Conservation (phyloP, 345 rosid genomes). For the Psidium guajava region DNA sequence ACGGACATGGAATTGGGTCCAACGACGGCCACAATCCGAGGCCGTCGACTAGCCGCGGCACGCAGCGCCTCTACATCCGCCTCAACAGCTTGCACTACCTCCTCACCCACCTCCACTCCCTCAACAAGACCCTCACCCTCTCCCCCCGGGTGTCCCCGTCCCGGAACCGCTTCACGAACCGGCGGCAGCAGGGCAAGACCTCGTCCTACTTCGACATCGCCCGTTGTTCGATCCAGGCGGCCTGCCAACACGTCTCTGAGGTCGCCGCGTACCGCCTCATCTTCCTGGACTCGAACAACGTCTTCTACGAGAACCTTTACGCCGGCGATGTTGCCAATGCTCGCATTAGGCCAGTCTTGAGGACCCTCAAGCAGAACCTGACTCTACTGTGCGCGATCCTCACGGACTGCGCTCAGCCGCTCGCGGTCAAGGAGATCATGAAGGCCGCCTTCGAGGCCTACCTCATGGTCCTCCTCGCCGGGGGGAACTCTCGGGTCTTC, state of each 20-base stretch:
- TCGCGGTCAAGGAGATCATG: slow-evolving; percentile 30
- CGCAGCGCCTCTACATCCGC: slow-evolving; percentile 80
- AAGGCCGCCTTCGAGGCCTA: slow-evolving; percentile 30
- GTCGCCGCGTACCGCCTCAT: slow-evolving; percentile 37
- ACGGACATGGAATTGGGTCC: slow-evolving; percentile 3
- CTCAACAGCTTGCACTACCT: slow-evolving; percentile 79
- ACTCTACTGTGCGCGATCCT: slow-evolving; percentile 28
- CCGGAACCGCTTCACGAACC: slow-evolving; percentile 18
- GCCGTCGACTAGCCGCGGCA: slow-evolving; percentile 85
- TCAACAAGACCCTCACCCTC: slow-evolving; percentile 68
- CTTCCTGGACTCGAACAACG: slow-evolving; percentile 31
- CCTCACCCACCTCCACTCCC: slow-evolving; percentile 58
- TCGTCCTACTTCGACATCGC: slow-evolving; percentile 24
- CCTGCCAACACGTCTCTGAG: slow-evolving; percentile 33
- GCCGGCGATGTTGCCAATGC: slow-evolving; percentile 20
- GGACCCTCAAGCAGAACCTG: slow-evolving; percentile 31
- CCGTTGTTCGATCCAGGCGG: slow-evolving; percentile 23
- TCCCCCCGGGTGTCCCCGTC: slow-evolving; percentile 44
- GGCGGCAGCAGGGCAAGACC: slow-evolving; percentile 7
- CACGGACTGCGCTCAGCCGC: slow-evolving; percentile 26
- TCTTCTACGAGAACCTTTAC: slow-evolving; percentile 25
- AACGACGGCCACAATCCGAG: slow-evolving; percentile 56
- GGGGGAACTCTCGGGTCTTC: slow-evolving; percentile 20
- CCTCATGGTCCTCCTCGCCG: slow-evolving; percentile 34
- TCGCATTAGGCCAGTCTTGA: slow-evolving; percentile 20